phyloP scores from a whole-genome alignment of 2,329 filamentous ascomycete genomes.

The Aspergillus intermedius region DNA sequence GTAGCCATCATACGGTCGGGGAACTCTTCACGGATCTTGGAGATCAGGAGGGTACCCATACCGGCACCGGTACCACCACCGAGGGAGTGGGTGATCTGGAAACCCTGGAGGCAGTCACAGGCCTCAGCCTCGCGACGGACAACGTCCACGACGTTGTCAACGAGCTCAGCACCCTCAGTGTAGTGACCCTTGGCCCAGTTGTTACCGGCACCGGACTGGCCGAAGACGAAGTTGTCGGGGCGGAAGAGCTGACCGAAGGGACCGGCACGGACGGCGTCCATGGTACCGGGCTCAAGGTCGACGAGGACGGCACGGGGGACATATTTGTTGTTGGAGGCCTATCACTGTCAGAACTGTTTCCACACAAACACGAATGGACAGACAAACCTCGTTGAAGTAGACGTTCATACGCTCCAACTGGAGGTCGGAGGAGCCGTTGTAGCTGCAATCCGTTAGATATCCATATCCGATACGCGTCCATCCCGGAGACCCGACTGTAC shows the following conservation, averaged over 20 bases:
- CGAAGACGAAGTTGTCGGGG: slow-evolving; percentile 99
- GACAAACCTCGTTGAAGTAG: slow-evolving; percentile 86
- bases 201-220: slow-evolving; percentile 99
- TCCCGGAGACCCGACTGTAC: slow-evolving; percentile 34
- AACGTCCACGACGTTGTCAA: slow-evolving; percentile 96
- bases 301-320: slow-evolving; percentile 98
- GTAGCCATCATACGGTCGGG: slow-evolving; percentile 99
- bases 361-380: neutral
- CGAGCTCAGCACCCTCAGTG: slow-evolving; percentile 98
- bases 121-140: slow-evolving; percentile 98
- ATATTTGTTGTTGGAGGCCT: slow-evolving; percentile 84
- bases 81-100: slow-evolving; percentile 99
- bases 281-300: slow-evolving; percentile 98
- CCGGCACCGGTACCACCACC: slow-evolving; percentile 99
- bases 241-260: slow-evolving; percentile 99
- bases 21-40: slow-evolving; percentile 99
- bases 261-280: slow-evolving; percentile 97
- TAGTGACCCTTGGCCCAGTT: slow-evolving; percentile 99
- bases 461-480: slow-evolving; percentile 9
- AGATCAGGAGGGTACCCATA: slow-evolving; percentile 99
- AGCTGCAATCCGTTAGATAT: slow-evolving; percentile 49
- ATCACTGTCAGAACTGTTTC: slow-evolving; percentile 6
- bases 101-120: slow-evolving; percentile 99
- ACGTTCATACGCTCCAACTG: slow-evolving; percentile 99
- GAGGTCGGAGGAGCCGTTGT: slow-evolving; percentile 96